A percentile compares a stretch with the other conserved stretches of the same genome.
Evolutionary conservation across 768 basidiomycete genomes (phyloP).

Genomic region (Phylloporus sp.): DNA sequence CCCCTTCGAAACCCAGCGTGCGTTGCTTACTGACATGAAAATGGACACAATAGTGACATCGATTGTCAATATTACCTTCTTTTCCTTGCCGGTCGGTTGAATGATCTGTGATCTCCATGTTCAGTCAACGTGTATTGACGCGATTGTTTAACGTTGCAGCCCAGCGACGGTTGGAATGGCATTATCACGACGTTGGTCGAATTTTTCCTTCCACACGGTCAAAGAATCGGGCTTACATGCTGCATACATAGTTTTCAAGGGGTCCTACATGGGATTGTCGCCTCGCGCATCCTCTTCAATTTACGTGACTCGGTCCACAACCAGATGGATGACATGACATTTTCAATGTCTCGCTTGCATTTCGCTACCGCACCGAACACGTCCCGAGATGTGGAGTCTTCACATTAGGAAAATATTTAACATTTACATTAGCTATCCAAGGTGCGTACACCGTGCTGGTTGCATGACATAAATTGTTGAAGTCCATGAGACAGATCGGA

Average conservation of each 20-base stretch:
- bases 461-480: too few relatives aligned
- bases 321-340: background rate
- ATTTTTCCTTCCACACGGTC: background rate
- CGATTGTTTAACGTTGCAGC: background rate
- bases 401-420: background rate
- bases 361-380: background rate
- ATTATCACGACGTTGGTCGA: background rate
- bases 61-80: background rate
- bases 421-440: too few relatives aligned
- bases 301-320: background rate
- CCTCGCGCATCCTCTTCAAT: constrained; percentile 9
- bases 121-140: background rate
- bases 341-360: background rate
- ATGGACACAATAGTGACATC: background rate
- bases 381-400: background rate
- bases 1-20: background rate
- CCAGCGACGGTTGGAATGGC: background rate
- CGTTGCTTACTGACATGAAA: background rate
- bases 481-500: too few relatives aligned
- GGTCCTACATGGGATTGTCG: constrained; percentile 7
- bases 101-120: too few relatives aligned
- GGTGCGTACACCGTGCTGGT: too few relatives aligned
- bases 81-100: background rate
- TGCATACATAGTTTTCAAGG: constrained; percentile 7
- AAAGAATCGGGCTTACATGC: background rate